Base-by-base conservation (phyloP, 2,329 filamentous ascomycete genomes). In the Aureobasidium melanogenum region DNA sequence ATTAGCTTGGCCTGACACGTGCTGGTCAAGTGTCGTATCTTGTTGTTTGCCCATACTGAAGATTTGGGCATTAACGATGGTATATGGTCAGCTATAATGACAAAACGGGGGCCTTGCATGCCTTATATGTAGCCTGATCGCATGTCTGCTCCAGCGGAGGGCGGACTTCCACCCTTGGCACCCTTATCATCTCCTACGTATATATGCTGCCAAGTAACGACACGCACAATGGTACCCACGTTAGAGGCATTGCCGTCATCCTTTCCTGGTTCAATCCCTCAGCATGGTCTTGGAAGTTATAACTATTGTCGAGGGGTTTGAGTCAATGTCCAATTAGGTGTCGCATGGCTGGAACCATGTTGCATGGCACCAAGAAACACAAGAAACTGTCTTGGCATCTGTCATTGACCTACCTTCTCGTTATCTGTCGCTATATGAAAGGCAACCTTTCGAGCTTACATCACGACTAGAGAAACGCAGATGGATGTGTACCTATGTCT, bases 1-100 rank as follows among this genome's bases (percentile, higher is more conserved):
- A 66, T 80, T 80, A 24, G 75, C 70, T 67, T 79, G 77, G 24
- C 76, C 77, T 30, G 77, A 77, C 32, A 72, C 70, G 67, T 77
- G 76, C 68, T 69, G 64, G 38, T 67, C 70, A 56, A 73, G 69
- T 43, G 70, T 68, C 43, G 68, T 67, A 64, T 72, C 68, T 62
- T 66, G 51, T 64, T 73, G 72, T 66, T 71, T 72, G 66, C 70
- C 73, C 73, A 75, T 74, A 46, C 51, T 68, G 68, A 69, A 64
- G 66, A 65, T 19, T 22, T 50, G 56, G 56, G 44, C 44, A 10
- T 48, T 24, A 22, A 15, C 24, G 19, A 47, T 61, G 34, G 59
- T 57, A 38, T 28, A 57, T 57, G 39, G 22, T 57, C 30, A 36
- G 26, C 15, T n/a, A 17, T 22, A 30, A 59, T 30, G 17, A 59